These are phyloP conservation scores for Aspergillus kassunensis DNA, from an alignment of 495 filamentous ascomycete species.

Conservation along the genomic window DNA sequence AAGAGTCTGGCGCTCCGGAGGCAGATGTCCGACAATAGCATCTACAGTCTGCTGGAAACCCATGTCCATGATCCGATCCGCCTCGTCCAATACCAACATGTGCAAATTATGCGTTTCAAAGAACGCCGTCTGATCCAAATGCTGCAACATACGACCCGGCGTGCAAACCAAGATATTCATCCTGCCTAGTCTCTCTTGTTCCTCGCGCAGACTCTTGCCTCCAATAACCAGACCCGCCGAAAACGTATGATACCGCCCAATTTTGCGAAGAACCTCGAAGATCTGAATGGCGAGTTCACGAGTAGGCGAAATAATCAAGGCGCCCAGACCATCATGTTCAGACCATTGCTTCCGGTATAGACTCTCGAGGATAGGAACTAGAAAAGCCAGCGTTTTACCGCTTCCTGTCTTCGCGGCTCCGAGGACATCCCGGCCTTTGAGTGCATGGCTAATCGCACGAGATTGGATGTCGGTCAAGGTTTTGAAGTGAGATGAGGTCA, in stretches of 20 bases:
- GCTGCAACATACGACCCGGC: constrained; percentile 90
- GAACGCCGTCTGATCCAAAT: constrained; percentile 88
- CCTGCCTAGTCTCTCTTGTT: constrained; percentile 75
- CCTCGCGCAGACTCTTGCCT: constrained; percentile 86
- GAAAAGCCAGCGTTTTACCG: constrained; percentile 93
- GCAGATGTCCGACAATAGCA: constrained; percentile 89
- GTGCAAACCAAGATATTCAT: constrained; percentile 99
- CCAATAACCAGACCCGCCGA: constrained; percentile 93
- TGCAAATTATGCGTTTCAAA: constrained; percentile 89
- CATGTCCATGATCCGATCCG: constrained; percentile 97
- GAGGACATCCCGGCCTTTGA: constrained; percentile 86
- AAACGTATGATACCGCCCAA: constrained; percentile 85
- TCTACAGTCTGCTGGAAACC: constrained; percentile 90
- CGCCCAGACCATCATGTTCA: constrained; percentile 84
- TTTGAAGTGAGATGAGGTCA: constrained; percentile 85
- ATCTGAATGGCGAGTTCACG: constrained; percentile 96
- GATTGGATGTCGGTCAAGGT: constrained; percentile 88
- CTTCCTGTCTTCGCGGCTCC: constrained; percentile 96
- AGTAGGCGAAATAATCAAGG: constrained; percentile 89
- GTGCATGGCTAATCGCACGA: constrained; percentile 74
- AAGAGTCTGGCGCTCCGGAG: constrained; percentile 81
- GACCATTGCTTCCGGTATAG: constrained; percentile 91
- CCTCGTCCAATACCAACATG: constrained; percentile 93
- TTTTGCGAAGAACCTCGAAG: constrained; percentile 88
- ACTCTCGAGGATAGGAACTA: constrained; percentile 89